Conservation (phyloP, 345 rosid species). For the Salix purpurea region DNA sequence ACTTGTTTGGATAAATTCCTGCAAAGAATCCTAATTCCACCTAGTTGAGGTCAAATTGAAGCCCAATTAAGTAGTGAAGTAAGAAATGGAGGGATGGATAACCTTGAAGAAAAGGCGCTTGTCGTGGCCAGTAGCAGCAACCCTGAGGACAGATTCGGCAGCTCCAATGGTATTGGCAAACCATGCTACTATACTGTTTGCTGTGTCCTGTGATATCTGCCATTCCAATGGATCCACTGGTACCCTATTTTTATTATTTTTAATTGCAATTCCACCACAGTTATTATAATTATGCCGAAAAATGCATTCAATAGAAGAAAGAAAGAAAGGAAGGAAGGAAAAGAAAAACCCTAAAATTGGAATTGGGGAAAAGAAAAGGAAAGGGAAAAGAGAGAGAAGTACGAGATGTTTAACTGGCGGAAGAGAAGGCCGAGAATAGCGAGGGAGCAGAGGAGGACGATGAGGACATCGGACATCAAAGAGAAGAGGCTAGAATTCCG, state of each 20-base stretch:
- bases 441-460: constrained; percentile 95
- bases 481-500: constrained; percentile 77
- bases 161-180: constrained; percentile 93
- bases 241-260: constrained; percentile 35
- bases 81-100: not conserved
- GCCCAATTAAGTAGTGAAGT: not conserved
- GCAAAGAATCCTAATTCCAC: no score
- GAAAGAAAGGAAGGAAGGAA: no score
- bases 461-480: constrained; percentile 77
- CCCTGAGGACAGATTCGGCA: constrained; percentile 89
- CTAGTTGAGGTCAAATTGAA: no score
- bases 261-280: not conserved
- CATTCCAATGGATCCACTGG: constrained; percentile 97
- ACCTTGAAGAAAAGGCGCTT: constrained; percentile 83
- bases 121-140: constrained; percentile 97
- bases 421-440: constrained; percentile 98
- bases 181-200: constrained; percentile 65
- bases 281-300: no score
- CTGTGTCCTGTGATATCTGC: constrained; percentile 96
- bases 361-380: not conserved
- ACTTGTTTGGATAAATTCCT: no score
- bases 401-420: constrained; percentile 92
- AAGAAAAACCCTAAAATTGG: not conserved
- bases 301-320: not conserved
- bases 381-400: not conserved